Percentiles rank a stretch among this genome's conserved stretches.
Evolutionary conservation across 2,329 filamentous ascomycete genomes (phyloP).

Genomic region (Myriangium duriaei): DNA sequence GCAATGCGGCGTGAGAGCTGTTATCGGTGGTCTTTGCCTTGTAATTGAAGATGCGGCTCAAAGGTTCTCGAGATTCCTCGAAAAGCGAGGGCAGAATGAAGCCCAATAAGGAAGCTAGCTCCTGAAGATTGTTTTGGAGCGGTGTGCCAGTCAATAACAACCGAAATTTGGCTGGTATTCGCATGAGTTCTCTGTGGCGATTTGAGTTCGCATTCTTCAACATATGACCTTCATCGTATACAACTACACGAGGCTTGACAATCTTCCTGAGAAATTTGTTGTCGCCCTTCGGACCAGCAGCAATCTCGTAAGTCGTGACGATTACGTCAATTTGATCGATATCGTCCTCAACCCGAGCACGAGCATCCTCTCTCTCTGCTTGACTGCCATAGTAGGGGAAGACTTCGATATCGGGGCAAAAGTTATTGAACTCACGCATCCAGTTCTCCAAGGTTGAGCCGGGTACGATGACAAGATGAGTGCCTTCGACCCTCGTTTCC

Average conservation of each 20-base stretch:
- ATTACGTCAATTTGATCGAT: slow-evolving; percentile 55
- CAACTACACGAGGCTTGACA: slow-evolving; percentile 45
- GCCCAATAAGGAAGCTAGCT: slow-evolving; percentile 79
- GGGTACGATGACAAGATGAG: slow-evolving; percentile 77
- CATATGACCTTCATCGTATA: slow-evolving; percentile 92
- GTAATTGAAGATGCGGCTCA: slow-evolving; percentile 82
- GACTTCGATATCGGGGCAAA: slow-evolving; percentile 66
- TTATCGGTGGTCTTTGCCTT: slow-evolving; percentile 75
- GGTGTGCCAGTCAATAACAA: slow-evolving; percentile 84
- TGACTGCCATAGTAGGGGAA: slow-evolving; percentile 61
- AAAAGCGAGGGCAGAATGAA: slow-evolving; percentile 89
- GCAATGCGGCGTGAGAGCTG: slow-evolving; percentile 56
- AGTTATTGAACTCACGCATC: slow-evolving; percentile 78
- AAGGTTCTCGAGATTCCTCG: slow-evolving; percentile 55
- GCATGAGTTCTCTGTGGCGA: slow-evolving; percentile 65
- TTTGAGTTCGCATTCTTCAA: slow-evolving; percentile 80
- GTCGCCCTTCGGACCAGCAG: slow-evolving; percentile 45
- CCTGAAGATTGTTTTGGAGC: slow-evolving; percentile 85
- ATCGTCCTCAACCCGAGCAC: slow-evolving; percentile 52
- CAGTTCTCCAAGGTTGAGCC: slow-evolving; percentile 93
- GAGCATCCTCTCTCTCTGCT: slow-evolving; percentile 53
- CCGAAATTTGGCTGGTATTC: slow-evolving; percentile 69
- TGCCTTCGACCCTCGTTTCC: slow-evolving; percentile 55
- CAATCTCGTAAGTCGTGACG: slow-evolving; percentile 60
- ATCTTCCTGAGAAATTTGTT: slow-evolving; percentile 47